Evolutionary conservation across 495 filamentous ascomycete genomes (phyloP).

Genomic region (Lasiosphaeria hispida): DNA sequence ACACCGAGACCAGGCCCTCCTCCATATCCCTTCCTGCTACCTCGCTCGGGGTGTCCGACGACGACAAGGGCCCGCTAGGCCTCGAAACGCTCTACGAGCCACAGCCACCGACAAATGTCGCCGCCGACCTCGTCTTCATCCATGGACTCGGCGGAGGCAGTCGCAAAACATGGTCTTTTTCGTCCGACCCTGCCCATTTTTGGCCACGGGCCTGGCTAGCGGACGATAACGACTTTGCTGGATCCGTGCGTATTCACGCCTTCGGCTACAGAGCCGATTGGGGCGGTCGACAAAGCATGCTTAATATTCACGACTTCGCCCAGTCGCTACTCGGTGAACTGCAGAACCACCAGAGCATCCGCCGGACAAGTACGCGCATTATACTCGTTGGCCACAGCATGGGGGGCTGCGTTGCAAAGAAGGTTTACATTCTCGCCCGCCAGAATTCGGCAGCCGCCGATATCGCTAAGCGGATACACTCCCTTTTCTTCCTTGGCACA

Average conservation of each 20-base stretch:
- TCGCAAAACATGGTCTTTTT: conserved; percentile 32
- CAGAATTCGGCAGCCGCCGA: conserved; percentile 26
- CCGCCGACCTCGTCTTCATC: conserved; percentile 41
- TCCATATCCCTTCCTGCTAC: not conserved
- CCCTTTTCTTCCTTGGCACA: conserved; percentile 52
- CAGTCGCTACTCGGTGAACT: conserved; percentile 41
- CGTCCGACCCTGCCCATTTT: conserved; percentile 21
- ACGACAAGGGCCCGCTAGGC: conserved; percentile 32
- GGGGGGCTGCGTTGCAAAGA: conserved; percentile 56
- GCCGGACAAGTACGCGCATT: conserved; percentile 32
- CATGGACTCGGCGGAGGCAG: conserved; percentile 35
- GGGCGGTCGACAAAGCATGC: conserved; percentile 29
- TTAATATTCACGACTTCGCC: conserved; percentile 46
- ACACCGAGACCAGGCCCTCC: not conserved
- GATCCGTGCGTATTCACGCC: conserved; percentile 24
- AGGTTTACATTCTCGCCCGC: conserved; percentile 32
- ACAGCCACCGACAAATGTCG: conserved; percentile 13
- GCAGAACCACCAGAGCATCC: conserved; percentile 32
- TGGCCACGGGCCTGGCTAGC: conserved; percentile 36
- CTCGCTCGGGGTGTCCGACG: not conserved
- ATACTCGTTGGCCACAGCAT: conserved; percentile 53
- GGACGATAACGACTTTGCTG: conserved; percentile 24
- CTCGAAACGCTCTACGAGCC: conserved; percentile 37
- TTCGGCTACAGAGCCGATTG: conserved; percentile 35
- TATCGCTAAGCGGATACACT: conserved; percentile 36